Percentiles rank a stretch among this genome's conserved stretches.
Evolutionary conservation across 768 basidiomycete species (phyloP).

Genomic region (Hygrocybe coccinea): DNA sequence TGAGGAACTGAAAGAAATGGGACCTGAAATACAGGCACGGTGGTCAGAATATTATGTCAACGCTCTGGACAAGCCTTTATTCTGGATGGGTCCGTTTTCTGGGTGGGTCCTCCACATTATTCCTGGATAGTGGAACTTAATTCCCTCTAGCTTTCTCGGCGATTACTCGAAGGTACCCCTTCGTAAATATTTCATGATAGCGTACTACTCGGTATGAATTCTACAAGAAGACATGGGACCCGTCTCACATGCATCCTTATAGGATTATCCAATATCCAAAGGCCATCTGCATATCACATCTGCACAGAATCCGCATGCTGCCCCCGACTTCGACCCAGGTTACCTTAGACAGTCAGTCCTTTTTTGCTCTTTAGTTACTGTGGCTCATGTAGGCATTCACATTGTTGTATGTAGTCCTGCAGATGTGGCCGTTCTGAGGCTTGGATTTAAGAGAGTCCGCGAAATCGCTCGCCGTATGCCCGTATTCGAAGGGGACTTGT

Average conservation of each 20-base stretch:
- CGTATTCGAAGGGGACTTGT: constrained; percentile 37
- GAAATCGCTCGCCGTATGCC: constrained; percentile 55
- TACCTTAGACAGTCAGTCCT: constrained; percentile 41
- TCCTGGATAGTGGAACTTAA: not conserved
- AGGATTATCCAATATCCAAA: constrained; percentile 44
- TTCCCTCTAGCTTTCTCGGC: constrained; percentile 17
- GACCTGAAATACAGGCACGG: constrained; percentile 41
- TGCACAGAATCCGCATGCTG: constrained; percentile 36
- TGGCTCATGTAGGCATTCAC: not conserved
- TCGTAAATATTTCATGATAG: constrained; percentile 21
- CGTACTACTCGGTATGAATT: constrained; percentile 15
- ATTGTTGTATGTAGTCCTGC: constrained; percentile 26
- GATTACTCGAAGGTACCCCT: constrained; percentile 14
- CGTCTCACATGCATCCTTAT: not conserved
- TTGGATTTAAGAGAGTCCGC: constrained; percentile 51
- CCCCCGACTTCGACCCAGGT: constrained; percentile 42
- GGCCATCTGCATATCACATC: constrained; percentile 49
- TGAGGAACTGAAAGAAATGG: constrained; percentile 47
- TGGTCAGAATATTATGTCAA: constrained; percentile 50
- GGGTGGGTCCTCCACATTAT: constrained; percentile 31
- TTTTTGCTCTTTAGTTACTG: not conserved
- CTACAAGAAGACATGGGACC: not conserved
- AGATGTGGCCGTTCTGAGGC: constrained; percentile 44
- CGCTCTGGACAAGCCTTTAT: constrained; percentile 52
- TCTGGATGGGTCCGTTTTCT: constrained; percentile 38